Base-by-base conservation (phyloP, 495 filamentous ascomycete genomes). In the Xylaria sp. region DNA sequence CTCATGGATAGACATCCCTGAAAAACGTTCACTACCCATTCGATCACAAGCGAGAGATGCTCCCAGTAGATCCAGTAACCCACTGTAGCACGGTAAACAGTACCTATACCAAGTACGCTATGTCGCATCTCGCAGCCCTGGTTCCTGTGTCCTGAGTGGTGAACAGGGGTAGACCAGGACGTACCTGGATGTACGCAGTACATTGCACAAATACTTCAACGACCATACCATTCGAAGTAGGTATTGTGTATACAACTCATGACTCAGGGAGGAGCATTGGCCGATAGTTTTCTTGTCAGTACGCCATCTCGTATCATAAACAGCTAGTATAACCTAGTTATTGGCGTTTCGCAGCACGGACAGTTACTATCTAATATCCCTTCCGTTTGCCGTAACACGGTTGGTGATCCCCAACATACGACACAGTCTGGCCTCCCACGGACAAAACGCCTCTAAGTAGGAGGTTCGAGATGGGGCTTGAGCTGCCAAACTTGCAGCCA, bases 401-500 rank as follows among this genome's bases (percentile, higher is more conserved):
- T 24, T 17, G 21, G 26, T 33, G 26, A 48, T 67, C 33, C 24
- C 53, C 59, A 68, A 46, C 40, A 35, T 35, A 46, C 48, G 40
- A 33, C 37, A n/a, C 37, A n/a, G 15, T 40, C 26, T 61, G 5
- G 41, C 53, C 52, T 67, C 17, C n/a, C 53, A 68, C 66, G 37
- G 11, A 53, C n/a, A 59, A 41, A 62, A 62, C 33, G 43, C 12
- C 12, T 61, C 35, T 50, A 66, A 48, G 63, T 50, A 66, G 50
- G 63, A 70, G 69, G 48, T 71, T 67, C 57, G 53, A 48, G 57
- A 29, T 52, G 46, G 67, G 55, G 46, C 50, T 58, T 26, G 55
- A 71, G 70, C 75, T 79, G 77, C 72, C 77, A 79, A 75, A 79
- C 75, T 73, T 70, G 75, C 75, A 79, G 72, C 61, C 71, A 75